A percentile compares a stretch with the other conserved stretches of the same genome.
phyloP scores from a whole-genome alignment of 495 filamentous ascomycete genomes.

The Hapsidospora chrysogenum region DNA sequence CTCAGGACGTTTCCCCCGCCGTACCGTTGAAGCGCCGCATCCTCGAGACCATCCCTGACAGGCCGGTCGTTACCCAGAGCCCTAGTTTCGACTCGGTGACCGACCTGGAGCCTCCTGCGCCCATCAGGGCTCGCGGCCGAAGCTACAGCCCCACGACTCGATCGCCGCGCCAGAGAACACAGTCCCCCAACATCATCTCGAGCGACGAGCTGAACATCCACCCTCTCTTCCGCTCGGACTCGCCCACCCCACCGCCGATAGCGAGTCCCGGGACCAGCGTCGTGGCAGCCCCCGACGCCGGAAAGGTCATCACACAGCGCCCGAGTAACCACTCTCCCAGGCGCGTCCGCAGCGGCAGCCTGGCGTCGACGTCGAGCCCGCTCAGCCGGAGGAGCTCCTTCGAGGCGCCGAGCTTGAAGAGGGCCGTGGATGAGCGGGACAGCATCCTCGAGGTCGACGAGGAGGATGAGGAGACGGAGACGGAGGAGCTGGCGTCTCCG shows the following conservation, averaged over 20 bases:
- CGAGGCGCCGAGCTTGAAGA: constrained; percentile 20
- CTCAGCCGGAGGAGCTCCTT: constrained; percentile 32
- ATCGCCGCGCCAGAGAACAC: neutral
- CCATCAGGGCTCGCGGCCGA: constrained; percentile 19
- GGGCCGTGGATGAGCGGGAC: constrained; percentile 10
- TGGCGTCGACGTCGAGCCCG: constrained; percentile 35
- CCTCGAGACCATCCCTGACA: constrained; percentile 45
- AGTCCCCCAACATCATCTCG: constrained; percentile 16
- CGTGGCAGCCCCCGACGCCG: constrained; percentile 51
- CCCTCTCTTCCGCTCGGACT: constrained; percentile 66
- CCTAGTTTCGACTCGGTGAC: constrained; percentile 28
- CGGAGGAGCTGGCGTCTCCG: constrained; percentile 34
- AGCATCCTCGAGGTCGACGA: constrained; percentile 10
- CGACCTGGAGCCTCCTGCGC: constrained; percentile 21
- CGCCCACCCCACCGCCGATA: constrained; percentile 50
- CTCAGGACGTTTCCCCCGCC: constrained; percentile 9
- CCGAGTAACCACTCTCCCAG: constrained; percentile 36
- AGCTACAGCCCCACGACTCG: constrained; percentile 23
- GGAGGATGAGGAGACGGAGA: constrained; percentile 12
- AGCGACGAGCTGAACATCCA: constrained; percentile 61
- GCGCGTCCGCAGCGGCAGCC: constrained; percentile 50
- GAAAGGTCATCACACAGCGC: constrained; percentile 44
- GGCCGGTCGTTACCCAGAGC: constrained; percentile 27
- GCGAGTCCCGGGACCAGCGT: constrained; percentile 54
- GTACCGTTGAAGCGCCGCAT: constrained; percentile 20